Conservation (phyloP, 2,329 filamentous ascomycete species). For the Clathrospora elynae region DNA sequence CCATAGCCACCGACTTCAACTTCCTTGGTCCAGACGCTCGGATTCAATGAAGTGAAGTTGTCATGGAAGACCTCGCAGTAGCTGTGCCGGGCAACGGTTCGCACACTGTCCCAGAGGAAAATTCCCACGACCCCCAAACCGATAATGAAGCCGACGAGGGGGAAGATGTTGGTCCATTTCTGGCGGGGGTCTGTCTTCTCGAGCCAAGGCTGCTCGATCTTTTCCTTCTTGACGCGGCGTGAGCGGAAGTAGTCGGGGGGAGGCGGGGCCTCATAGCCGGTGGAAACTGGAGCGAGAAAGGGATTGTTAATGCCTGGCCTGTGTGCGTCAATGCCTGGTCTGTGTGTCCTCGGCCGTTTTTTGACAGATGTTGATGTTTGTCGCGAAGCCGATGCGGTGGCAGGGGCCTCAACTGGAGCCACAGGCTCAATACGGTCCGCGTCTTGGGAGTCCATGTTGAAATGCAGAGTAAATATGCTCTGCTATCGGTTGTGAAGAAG, state of each 20-base stretch:
- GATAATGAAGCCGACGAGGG: slow-evolving; percentile 70
- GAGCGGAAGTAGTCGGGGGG: slow-evolving; percentile 66
- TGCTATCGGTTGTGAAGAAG: no score
- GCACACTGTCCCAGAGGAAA: slow-evolving; percentile 75
- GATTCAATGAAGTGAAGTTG: slow-evolving; percentile 64
- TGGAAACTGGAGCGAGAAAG: no score
- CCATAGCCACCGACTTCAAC: slow-evolving; percentile 76
- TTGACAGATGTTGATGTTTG: no score
- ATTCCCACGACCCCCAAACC: slow-evolving; percentile 72
- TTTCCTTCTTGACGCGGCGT: slow-evolving; percentile 71
- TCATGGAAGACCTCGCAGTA: slow-evolving; percentile 73
- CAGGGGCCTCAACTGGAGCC: no score
- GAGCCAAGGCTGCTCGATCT: slow-evolving; percentile 78
- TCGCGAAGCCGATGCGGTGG: no score
- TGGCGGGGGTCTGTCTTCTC: slow-evolving; percentile 75
- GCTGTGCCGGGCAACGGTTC: slow-evolving; percentile 72
- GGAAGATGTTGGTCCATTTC: slow-evolving; percentile 86
- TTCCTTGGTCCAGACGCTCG: slow-evolving; percentile 73
- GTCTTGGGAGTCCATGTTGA: neutral
- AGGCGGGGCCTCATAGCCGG: slow-evolving; percentile 13
- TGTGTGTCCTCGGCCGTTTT: no score
- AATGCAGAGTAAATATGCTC: no score
- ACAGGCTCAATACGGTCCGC: no score
- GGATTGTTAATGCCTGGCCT: no score
- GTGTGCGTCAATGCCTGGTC: no score